Percentiles rank a stretch among this genome's conserved stretches.
These are phyloP conservation scores for Melaleuca alternifolia DNA, from an alignment of 345 rosid species.

Conservation along the genomic window DNA sequence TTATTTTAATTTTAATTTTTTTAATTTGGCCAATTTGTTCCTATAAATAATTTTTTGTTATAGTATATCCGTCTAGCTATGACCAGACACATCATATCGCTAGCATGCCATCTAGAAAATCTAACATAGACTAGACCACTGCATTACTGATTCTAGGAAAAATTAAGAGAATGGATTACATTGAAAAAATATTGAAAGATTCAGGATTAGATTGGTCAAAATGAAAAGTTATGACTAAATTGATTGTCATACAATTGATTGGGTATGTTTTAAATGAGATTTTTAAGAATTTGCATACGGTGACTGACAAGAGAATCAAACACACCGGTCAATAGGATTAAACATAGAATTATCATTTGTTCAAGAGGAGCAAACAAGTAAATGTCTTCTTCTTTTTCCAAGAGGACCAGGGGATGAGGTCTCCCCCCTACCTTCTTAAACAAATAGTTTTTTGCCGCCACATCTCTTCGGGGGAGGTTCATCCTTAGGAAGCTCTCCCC, in stretches of 20 bases:
- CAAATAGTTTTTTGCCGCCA: too few relatives aligned
- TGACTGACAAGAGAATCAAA: not conserved
- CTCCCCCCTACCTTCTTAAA: too few relatives aligned
- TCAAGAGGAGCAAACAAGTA: not conserved
- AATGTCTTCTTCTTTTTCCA: not conserved
- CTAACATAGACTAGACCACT: too few relatives aligned
- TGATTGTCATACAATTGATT: fast-evolving
- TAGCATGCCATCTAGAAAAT: too few relatives aligned
- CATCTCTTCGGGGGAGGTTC: too few relatives aligned
- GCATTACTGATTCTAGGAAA: not conserved
- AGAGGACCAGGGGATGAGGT: not conserved
- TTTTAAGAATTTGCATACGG: not conserved
- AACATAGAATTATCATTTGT: not conserved
- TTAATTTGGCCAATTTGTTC: too few relatives aligned
- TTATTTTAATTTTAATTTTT: too few relatives aligned
- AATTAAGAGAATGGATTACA: not conserved
- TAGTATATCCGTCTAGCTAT: too few relatives aligned
- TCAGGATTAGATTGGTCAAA: fast-evolving
- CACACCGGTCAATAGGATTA: too few relatives aligned
- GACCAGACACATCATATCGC: too few relatives aligned
- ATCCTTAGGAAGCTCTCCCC: too few relatives aligned
- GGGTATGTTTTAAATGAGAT: not conserved
- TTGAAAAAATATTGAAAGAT: not conserved
- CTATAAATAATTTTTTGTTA: too few relatives aligned
- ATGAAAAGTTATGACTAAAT: not conserved